phyloP scores from a whole-genome alignment of 2,329 filamentous ascomycete genomes.

The Myriosclerotinia duriaeana region DNA sequence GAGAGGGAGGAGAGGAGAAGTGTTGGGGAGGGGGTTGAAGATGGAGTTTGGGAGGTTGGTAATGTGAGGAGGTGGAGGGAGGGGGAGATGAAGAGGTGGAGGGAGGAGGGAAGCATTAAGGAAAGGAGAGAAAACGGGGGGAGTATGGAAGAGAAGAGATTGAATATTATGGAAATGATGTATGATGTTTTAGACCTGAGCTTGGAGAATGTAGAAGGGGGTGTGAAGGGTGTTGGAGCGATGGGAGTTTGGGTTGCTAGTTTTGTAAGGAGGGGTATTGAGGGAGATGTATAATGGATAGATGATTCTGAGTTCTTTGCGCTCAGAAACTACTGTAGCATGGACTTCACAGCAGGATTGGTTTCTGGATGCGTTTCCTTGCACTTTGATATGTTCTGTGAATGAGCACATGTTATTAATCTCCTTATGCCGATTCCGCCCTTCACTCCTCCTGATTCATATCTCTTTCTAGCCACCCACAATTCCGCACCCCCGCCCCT shows the following conservation, averaged over 20 bases:
- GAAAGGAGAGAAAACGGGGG: slow-evolving; percentile 27
- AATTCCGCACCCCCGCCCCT: too few species aligned
- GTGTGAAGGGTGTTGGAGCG: slow-evolving; percentile 40
- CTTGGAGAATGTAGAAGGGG: slow-evolving; percentile 30
- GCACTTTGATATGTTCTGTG: too few species aligned
- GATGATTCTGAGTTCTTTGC: too few species aligned
- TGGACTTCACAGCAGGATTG: too few species aligned
- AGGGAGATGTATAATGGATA: too few species aligned
- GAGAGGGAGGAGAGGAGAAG: slow-evolving; percentile 44
- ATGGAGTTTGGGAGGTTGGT: slow-evolving; percentile 50
- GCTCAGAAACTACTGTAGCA: too few species aligned
- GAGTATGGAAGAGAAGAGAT: slow-evolving; percentile 35
- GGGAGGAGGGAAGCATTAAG: slow-evolving; percentile 33
- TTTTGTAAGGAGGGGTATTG: slow-evolving; percentile 17
- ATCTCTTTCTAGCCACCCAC: too few species aligned
- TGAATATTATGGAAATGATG: slow-evolving; percentile 35
- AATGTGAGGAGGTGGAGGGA: slow-evolving; percentile 36
- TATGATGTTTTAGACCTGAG: slow-evolving; percentile 29
- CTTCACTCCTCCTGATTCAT: too few species aligned
- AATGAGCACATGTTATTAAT: too few species aligned
- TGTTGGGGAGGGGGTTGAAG: slow-evolving; percentile 45
- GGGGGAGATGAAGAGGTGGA: slow-evolving; percentile 40
- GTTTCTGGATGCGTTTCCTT: too few species aligned
- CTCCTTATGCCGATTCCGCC: too few species aligned
- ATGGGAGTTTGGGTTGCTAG: slow-evolving; percentile 47